Base-by-base conservation (phyloP, 768 basidiomycete species). In the Paxillus rubicundulus region DNA sequence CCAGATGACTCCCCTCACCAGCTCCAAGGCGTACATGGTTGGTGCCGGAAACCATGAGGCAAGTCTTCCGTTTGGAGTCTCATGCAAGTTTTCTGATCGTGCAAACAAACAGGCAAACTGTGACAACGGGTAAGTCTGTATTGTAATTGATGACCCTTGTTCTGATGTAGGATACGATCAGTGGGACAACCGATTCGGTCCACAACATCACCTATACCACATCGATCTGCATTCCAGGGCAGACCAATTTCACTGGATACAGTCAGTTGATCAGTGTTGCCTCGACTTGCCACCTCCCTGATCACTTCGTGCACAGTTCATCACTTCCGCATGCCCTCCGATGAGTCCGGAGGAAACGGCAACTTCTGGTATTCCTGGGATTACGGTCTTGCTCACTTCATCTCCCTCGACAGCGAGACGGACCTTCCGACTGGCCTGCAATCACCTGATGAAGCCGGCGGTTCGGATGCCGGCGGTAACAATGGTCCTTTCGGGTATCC, bases 321-420 rank as follows among this genome's bases (percentile, higher is more conserved):
- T 20, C 65, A 68, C 37, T 67, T 59, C 47, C 50, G 45, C 20
- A 67, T 68, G 65, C 66, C 65, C 13, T 61, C 64, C 7, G 54
- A 55, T 0, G 63, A 55, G 36, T 66, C 65, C 7, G 59, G 64
- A 10, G 61, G 65, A 5, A 33, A 61, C 14, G 50, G 65, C 7
- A 68, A 67, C 34, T 64, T 68, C 28, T 68, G 66, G 65, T 68
- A 67, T 53, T 67, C 65, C 14, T 67, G 63, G n/a, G 56, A 67
- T 47, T 60, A 68, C 16, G 64, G 64, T 37, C 61, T 68, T 16
- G 66, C 61, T 10, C 65, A 67, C 44, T 67, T 67, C 20, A 37
- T 67, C 53, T 6, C 61, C 2, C 8, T 68, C 43, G 30, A 68
- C 17, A 48, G 42, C 2, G 66, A 67, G 48, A 66, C 65, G 0